Conservation (phyloP, 1,139 yeast species). For the Lipomyces yarrowii region DNA sequence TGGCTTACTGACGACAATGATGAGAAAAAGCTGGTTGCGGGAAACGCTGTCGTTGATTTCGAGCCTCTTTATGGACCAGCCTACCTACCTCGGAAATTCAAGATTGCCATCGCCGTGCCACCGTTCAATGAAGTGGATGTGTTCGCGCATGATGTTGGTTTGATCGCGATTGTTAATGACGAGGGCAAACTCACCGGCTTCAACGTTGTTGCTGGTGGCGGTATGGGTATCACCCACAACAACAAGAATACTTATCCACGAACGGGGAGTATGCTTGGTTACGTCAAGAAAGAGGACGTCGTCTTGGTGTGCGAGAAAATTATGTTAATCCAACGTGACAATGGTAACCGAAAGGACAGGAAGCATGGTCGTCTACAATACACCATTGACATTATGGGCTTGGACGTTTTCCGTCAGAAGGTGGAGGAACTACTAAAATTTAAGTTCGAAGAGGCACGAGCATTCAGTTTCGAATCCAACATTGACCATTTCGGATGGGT, state of each 20-base stretch:
- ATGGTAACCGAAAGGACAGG: slow-evolving; percentile 94
- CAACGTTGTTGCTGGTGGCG: slow-evolving; percentile 94
- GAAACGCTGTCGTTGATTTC: slow-evolving; percentile 56
- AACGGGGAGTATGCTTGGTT: slow-evolving; percentile 90
- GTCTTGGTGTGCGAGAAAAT: slow-evolving; percentile 85
- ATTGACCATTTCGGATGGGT: slow-evolving; percentile 94
- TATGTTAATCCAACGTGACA: slow-evolving; percentile 91
- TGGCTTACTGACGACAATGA: slow-evolving; percentile 88
- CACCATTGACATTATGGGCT: slow-evolving; percentile 89
- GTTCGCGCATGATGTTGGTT: slow-evolving; percentile 92
- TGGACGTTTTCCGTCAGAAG: slow-evolving; percentile 73
- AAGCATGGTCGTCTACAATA: slow-evolving; percentile 98
- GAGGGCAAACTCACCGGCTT: slow-evolving; percentile 64
- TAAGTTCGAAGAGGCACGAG: slow-evolving; percentile 67
- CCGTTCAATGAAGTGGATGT: slow-evolving; percentile 97
- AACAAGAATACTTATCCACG: slow-evolving; percentile 96
- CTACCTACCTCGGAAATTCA: slow-evolving; percentile 94
- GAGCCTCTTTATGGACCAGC: slow-evolving; percentile 89
- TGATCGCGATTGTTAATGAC: slow-evolving; percentile 81
- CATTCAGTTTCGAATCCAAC: slow-evolving; percentile 80
- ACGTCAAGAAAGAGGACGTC: slow-evolving; percentile 64
- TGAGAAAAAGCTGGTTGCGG: slow-evolving; percentile 81
- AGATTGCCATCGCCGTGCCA: slow-evolving; percentile 92
- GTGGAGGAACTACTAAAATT: slow-evolving; percentile 84
- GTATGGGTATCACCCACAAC: slow-evolving; percentile 98